These are phyloP conservation scores for Lecanosticta acicola DNA, from an alignment of 2,329 filamentous ascomycete genomes.

Conservation along the genomic window DNA sequence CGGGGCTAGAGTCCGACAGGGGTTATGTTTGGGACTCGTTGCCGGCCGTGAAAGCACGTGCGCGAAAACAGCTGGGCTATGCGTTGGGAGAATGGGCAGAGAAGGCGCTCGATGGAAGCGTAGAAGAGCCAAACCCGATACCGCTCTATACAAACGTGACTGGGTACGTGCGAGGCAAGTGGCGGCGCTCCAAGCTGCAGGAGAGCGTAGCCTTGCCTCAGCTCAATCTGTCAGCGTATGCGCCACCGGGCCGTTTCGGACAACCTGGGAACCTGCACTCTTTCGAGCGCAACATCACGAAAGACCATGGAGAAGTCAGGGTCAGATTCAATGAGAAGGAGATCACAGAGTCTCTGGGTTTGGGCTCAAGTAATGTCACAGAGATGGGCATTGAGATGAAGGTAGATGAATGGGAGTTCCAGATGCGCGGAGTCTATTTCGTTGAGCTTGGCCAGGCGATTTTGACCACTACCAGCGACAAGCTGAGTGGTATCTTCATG, in stretches of 20 bases:
- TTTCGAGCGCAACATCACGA: constrained; percentile 79
- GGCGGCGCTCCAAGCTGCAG: constrained; percentile 57
- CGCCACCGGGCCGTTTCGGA: constrained; percentile 62
- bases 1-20: constrained; percentile 69
- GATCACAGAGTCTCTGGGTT: constrained; percentile 29
- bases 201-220: constrained; percentile 40
- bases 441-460: constrained; percentile 72
- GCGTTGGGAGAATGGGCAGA: constrained; percentile 35
- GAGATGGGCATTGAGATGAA: constrained; percentile 65
- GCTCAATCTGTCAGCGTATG: constrained; percentile 51
- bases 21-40: constrained; percentile 74
- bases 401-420: constrained; percentile 73
- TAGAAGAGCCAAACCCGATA: constrained; percentile 39
- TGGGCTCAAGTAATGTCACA: constrained; percentile 50
- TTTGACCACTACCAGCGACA: constrained; percentile 85
- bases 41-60: constrained; percentile 58
- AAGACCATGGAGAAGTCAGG: constrained; percentile 61
- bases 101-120: constrained; percentile 32
- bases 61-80: constrained; percentile 50
- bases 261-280: constrained; percentile 40
- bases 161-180: constrained; percentile 69
- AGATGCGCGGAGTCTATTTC: constrained; percentile 80
- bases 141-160: constrained; percentile 73
- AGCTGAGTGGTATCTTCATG: constrained; percentile 82
- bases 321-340: constrained; percentile 59